phyloP scores from a whole-genome alignment of 164 flowering plant genomes.

The Sextonia rubra region DNA sequence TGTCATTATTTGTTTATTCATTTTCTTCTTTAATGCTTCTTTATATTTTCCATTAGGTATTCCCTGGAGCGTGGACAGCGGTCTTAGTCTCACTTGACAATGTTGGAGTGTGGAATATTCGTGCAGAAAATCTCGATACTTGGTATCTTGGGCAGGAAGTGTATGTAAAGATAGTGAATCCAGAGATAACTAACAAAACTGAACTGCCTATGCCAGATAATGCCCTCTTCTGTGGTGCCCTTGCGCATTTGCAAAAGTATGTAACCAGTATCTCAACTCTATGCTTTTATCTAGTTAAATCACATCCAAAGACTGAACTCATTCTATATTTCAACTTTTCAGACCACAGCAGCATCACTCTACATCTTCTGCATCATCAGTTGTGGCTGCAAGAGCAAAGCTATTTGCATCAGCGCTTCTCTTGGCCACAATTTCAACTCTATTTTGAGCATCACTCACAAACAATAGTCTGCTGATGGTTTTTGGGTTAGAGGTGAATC shows the following conservation, averaged over 20 bases:
- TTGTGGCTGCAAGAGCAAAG: conserved; percentile 14
- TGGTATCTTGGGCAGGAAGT: conserved; percentile 96
- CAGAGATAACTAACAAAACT: conserved; percentile 70
- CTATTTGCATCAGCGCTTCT: conserved; percentile 26
- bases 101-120: conserved; percentile 89
- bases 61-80: conserved; percentile 96
- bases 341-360: conserved; percentile 47
- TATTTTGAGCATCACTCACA: conserved; percentile 19
- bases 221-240: conserved; percentile 74
- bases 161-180: conserved; percentile 72
- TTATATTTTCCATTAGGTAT: conserved; percentile 48
- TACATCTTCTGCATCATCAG: conserved; percentile 32
- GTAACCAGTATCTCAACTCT: conserved; percentile 8
- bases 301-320: not conserved
- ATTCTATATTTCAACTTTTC: conserved; percentile 10
- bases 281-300: not conserved
- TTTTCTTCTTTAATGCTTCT: not conserved
- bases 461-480: conserved; percentile 3
- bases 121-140: conserved; percentile 81
- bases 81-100: conserved; percentile 81
- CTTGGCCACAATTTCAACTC: conserved; percentile 22
- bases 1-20: not conserved
- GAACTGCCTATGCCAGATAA: conserved; percentile 77
- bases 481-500: conserved; percentile 6
- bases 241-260: conserved; percentile 60